Evolutionary conservation across 768 basidiomycete genomes (phyloP).

Genomic region (Trametes punicea): DNA sequence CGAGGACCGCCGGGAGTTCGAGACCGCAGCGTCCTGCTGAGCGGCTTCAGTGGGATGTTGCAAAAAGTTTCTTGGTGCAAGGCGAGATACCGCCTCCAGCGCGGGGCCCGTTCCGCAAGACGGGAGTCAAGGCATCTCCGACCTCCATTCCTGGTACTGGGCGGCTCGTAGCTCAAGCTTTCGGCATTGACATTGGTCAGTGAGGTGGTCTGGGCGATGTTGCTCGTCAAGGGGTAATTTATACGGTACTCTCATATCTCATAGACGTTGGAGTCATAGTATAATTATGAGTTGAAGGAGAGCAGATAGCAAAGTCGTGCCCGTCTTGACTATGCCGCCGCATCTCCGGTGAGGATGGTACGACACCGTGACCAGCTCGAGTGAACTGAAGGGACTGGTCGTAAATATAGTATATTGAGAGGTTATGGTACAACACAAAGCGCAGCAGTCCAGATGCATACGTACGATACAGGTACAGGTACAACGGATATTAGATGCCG

Average conservation of each 20-base stretch:
- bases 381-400: too few species aligned
- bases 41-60: conserved; percentile 5
- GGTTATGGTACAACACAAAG: neutral
- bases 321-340: too few species aligned
- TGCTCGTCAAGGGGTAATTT: neutral
- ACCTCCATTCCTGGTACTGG: conserved; percentile 12
- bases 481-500: conserved; percentile 1
- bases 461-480: neutral
- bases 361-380: too few species aligned
- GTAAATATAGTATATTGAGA: neutral
- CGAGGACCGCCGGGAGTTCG: neutral
- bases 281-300: too few species aligned
- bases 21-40: neutral
- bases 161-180: conserved; percentile 14
- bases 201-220: neutral
- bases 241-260: neutral
- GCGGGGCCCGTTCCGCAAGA: neutral
- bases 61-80: conserved; percentile 8
- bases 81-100: conserved; percentile 9
- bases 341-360: too few species aligned
- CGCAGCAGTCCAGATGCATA: neutral
- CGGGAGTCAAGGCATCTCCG: neutral
- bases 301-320: too few species aligned
- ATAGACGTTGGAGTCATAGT: neutral
- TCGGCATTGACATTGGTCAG: conserved; percentile 10